Percentiles rank a stretch among this genome's conserved stretches.
phyloP scores from a whole-genome alignment of 1,284 basidiomycete species.

The Leccinum holopus region DNA sequence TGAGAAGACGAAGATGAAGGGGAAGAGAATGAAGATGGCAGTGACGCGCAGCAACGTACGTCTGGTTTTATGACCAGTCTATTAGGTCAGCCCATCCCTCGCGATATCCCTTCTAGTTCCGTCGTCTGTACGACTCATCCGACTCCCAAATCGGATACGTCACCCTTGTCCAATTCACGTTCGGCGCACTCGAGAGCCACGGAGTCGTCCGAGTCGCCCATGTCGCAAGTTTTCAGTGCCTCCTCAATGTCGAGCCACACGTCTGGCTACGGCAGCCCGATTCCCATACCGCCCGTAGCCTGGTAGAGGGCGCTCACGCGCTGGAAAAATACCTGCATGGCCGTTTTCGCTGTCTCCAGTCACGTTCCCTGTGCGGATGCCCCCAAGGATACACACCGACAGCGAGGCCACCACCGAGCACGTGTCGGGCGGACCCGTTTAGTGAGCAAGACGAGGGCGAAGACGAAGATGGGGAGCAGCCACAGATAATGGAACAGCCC shows the following conservation, averaged over 20 bases:
- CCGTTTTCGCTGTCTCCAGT: conserved; percentile 48
- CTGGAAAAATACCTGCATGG: conserved; percentile 50
- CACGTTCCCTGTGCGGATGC: conserved; percentile 37
- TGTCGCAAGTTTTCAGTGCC: conserved; percentile 33
- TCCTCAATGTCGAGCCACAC: conserved; percentile 35
- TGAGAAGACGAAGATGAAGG: conserved; percentile 35
- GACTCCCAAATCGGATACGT: conserved; percentile 36
- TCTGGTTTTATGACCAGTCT: conserved; percentile 78
- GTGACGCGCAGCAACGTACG: conserved; percentile 53
- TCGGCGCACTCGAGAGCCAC: conserved; percentile 46
- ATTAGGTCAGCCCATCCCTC: conserved; percentile 64
- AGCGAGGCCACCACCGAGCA: conserved; percentile 39
- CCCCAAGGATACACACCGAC: conserved; percentile 43
- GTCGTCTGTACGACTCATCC: conserved; percentile 44
- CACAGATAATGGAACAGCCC: conserved; percentile 50
- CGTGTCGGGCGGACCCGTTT: conserved; percentile 30
- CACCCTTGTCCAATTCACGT: conserved; percentile 42
- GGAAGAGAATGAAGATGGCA: conserved; percentile 38
- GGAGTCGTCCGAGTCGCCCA: conserved; percentile 53
- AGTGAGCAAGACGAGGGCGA: conserved; percentile 41
- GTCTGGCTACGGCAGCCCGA: conserved; percentile 43
- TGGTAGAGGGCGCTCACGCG: conserved; percentile 42
- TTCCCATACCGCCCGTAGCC: conserved; percentile 70
- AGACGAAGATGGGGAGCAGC: conserved; percentile 41
- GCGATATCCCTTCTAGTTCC: conserved; percentile 69